Evolutionary conservation across 1,139 yeast genomes (phyloP), one percentile per base, ranked within the genome.

Genomic region (Geotrichum phurueaensis): DNA sequence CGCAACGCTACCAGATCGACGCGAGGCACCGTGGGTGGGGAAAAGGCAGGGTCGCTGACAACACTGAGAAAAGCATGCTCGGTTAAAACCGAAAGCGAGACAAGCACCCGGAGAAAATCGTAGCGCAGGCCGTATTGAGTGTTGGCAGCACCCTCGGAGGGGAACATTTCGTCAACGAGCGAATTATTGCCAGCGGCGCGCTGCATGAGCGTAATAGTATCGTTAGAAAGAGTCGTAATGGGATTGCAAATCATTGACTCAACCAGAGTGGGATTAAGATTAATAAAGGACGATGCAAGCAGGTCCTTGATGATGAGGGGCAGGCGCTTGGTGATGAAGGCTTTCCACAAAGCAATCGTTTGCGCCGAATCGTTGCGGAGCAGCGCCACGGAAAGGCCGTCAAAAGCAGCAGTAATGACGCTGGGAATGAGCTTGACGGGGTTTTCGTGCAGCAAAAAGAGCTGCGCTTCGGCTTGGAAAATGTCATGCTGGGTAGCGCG

Each of bases 51-150:
- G 66, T 71, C 81, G 60, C 77, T 80, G 57, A 84, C 75, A 39
- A 82, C 76, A 48, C 77, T 75, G 58, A 77, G 79, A 62, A 81
- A 78, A 10, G 81, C 70, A 18, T 76, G 74, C 1, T 76, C 73
- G 1, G 78, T 77, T 25, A 79, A 73, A 20, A 81, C 66, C 1
- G 74, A 74, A 45, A 80, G 65, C 36, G 81, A 77, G 22, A 83
- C 75, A 63, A 86, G 79, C 18, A 82, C 77, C 65, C 81, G 82
- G 23, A 85, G 70, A 61, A 87, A 84, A 22, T 79, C 81, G 64
- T 82, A 85, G 56, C 87, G 78, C 2, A 84, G 75, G 66, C 82
- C 86, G 27, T 75, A 69, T 43, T 78, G 75, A 1, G 81, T 76
- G 1, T 81, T 72, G 1, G 83, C 81, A 18, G 47, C 18, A 18